Evolutionary conservation across 352 stramenopile species (phyloP).

Genomic region (Peronospora farinosa): DNA sequence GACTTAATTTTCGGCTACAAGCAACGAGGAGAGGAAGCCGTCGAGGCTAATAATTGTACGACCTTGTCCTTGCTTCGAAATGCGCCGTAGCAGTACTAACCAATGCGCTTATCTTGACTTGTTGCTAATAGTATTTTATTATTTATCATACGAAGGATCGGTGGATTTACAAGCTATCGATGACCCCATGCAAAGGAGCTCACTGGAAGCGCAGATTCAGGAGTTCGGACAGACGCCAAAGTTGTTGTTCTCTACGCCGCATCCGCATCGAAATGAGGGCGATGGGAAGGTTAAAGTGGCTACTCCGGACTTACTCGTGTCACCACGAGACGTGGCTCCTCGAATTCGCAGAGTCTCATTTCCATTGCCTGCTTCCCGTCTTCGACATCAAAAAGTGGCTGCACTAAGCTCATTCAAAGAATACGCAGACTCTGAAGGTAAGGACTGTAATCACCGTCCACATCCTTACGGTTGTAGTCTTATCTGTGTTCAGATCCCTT

Average conservation of each 20-base stretch:
- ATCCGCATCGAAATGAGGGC: slow-evolving; percentile 49
- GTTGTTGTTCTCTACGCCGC: slow-evolving; percentile 62
- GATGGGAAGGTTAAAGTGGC: slow-evolving; percentile 46
- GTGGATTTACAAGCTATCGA: slow-evolving; percentile 76
- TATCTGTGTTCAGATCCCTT: slow-evolving; percentile 40
- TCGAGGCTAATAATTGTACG: slow-evolving; percentile 75
- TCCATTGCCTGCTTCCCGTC: slow-evolving; percentile 8
- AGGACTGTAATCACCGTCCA: slow-evolving; percentile 7
- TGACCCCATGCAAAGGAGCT: slow-evolving; percentile 88
- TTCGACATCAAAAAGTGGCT: slow-evolving; percentile 19
- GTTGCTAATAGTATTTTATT: slow-evolving; percentile 74
- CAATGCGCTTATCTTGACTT: neutral
- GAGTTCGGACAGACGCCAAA: slow-evolving; percentile 89
- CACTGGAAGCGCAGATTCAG: slow-evolving; percentile 90
- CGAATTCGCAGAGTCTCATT: slow-evolving; percentile 20
- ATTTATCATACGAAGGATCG: slow-evolving; percentile 85
- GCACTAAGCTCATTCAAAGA: slow-evolving; percentile 28
- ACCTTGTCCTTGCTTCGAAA: neutral
- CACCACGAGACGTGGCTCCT: slow-evolving; percentile 26
- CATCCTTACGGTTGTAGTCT: slow-evolving; percentile 28
- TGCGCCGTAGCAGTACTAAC: neutral
- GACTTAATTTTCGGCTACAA: slow-evolving; percentile 98
- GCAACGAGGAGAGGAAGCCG: slow-evolving; percentile 90
- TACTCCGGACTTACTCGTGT: slow-evolving; percentile 45
- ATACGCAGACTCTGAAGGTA: slow-evolving; percentile 36